Conservation (phyloP, 192 early-diverging fungal genomes). For the Podila verticillata region DNA sequence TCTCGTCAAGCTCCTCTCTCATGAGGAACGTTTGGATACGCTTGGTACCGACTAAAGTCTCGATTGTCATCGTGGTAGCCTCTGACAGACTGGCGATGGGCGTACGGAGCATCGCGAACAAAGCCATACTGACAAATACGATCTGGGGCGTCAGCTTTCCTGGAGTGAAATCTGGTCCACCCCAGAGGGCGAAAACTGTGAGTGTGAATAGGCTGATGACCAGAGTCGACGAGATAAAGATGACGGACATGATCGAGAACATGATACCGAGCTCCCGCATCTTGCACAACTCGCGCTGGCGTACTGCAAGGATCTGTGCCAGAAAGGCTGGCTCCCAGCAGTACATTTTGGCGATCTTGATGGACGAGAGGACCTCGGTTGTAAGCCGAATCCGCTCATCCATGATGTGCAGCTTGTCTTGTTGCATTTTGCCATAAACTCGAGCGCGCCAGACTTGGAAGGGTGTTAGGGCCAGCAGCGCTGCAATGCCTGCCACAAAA, state of each 20-base stretch:
- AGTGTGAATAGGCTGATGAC: conserved; percentile 34
- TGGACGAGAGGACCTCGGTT: conserved; percentile 17
- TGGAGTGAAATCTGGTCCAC: conserved; percentile 20
- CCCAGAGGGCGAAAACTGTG: conserved; percentile 32
- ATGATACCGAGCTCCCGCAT: conserved; percentile 19
- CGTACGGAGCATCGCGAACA: conserved; percentile 70
- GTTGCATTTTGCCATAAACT: conserved; percentile 9
- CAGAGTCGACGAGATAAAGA: conserved; percentile 34
- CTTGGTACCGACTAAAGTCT: conserved; percentile 61
- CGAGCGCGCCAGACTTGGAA: conserved; percentile 30
- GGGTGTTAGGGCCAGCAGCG: conserved; percentile 11
- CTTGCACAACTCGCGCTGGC: conserved; percentile 20
- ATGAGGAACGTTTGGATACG: conserved; percentile 58
- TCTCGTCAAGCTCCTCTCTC: conserved; percentile 29
- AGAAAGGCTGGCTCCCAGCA: conserved; percentile 35
- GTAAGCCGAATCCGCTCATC: conserved; percentile 36
- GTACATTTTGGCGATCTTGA: conserved; percentile 39
- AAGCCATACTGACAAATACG: conserved; percentile 72
- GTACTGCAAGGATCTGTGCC: conserved; percentile 9
- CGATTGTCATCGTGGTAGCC: conserved; percentile 61
- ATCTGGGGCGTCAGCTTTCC: conserved; percentile 46
- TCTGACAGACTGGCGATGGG: conserved; percentile 66
- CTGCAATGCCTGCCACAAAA: conserved; percentile 23
- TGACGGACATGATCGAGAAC: conserved; percentile 30
- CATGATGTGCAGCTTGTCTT: conserved; percentile 22